Conservation (phyloP, 306 rosid species). For the Malus fusca region DNA sequence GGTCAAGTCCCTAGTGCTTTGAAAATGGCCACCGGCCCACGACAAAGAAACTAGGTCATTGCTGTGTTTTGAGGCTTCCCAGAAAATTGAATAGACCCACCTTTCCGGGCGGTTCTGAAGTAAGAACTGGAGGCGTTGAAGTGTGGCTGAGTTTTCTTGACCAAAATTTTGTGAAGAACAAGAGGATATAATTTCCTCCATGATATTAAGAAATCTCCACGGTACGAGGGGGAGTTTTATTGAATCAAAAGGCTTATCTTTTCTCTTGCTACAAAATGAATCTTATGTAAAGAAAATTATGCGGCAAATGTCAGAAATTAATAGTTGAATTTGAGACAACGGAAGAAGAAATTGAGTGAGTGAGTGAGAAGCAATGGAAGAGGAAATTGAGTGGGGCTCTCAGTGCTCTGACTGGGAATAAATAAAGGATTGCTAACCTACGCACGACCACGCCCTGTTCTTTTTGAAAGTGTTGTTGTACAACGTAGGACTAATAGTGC, state of each 20-base stretch:
- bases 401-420: neutral
- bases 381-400: neutral
- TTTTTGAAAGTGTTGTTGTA: too few relatives aligned
- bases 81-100: conserved; percentile 34
- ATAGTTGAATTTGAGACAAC: neutral
- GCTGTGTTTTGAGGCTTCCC: conserved; percentile 22
- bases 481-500: neutral
- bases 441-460: neutral
- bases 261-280: neutral
- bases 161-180: conserved; percentile 10
- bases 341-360: neutral
- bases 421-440: neutral
- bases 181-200: neutral
- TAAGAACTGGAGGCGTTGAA: conserved; percentile 30
- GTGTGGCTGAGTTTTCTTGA: conserved; percentile 7
- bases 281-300: neutral
- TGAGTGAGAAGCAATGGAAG: neutral
- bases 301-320: neutral
- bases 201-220: neutral
- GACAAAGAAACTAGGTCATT: neutral
- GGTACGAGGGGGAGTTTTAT: neutral
- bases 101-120: conserved; percentile 21
- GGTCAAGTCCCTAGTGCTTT: neutral
- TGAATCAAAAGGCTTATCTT: neutral
- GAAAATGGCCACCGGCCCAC: conserved; percentile 29